phyloP scores from a whole-genome alignment of 495 filamentous ascomycete species.

The Penicillium macrosclerotiorum region DNA sequence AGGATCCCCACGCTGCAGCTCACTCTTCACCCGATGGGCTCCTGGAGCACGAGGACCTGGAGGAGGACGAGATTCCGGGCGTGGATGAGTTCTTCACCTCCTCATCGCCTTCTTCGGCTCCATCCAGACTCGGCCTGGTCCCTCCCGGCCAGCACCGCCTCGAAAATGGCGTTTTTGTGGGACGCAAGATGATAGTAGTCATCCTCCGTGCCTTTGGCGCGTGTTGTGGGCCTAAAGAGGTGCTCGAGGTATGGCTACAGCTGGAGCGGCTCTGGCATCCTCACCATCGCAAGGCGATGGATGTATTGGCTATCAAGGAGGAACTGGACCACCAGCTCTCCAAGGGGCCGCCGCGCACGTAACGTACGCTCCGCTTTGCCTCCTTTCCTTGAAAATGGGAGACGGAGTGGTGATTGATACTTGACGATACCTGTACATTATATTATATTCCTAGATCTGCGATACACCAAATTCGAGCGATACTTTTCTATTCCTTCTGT shows the following conservation, averaged over 20 bases:
- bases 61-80: no score
- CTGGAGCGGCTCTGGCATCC: conserved; percentile 45
- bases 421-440: conserved; percentile 36
- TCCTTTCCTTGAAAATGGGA: no score
- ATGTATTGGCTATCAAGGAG: conserved; percentile 38
- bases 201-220: conserved; percentile 45
- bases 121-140: conserved; percentile 3
- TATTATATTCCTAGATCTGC: conserved; percentile 26
- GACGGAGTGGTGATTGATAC: conserved; percentile 1
- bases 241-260: conserved; percentile 42
- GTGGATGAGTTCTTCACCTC: background rate
- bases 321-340: conserved; percentile 40
- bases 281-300: conserved; percentile 32
- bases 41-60: no score
- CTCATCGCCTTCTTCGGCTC: background rate
- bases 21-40: no score
- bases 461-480: conserved; percentile 31
- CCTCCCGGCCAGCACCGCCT: conserved; percentile 21
- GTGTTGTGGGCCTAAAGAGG: conserved; percentile 35
- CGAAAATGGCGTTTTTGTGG: conserved; percentile 44
- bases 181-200: conserved; percentile 38
- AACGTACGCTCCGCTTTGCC: no score
- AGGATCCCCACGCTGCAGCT: no score
- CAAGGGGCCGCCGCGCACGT: conserved; percentile 10
- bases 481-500: no score